These are phyloP conservation scores for Isoetes taiwanensis DNA, from an alignment of 75 land plant species.

Conservation along the genomic window DNA sequence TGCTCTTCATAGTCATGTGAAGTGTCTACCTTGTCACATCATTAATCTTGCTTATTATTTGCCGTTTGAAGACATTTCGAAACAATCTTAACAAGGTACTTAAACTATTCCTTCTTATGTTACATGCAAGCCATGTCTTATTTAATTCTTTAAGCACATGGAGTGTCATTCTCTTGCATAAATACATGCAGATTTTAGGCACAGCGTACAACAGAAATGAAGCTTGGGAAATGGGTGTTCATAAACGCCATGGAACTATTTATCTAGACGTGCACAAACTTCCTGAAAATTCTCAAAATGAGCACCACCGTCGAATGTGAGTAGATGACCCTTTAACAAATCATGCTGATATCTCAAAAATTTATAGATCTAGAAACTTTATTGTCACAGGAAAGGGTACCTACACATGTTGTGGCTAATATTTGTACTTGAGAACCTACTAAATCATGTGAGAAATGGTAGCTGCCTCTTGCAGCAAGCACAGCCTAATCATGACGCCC, in stretches of 20 bases:
- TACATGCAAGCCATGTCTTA: neutral
- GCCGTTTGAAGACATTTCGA: slow-evolving; percentile 48
- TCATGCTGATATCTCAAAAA: too few species aligned
- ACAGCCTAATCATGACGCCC: too few species aligned
- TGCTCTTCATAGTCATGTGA: neutral
- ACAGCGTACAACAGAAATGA: slow-evolving; percentile 81
- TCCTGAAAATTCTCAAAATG: slow-evolving; percentile 68
- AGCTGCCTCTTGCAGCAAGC: too few species aligned
- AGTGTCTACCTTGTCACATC: neutral
- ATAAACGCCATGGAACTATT: slow-evolving; percentile 73
- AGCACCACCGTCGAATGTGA: slow-evolving; percentile 62
- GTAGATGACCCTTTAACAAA: neutral
- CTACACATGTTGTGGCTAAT: too few species aligned
- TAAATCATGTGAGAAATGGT: too few species aligned
- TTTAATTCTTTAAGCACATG: neutral
- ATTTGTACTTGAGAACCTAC: too few species aligned
- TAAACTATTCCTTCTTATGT: too few species aligned
- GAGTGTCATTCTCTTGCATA: too few species aligned
- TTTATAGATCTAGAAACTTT: too few species aligned
- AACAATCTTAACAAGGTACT: slow-evolving; percentile 88
- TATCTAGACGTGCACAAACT: slow-evolving; percentile 93
- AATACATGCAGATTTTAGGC: slow-evolving; percentile 71
- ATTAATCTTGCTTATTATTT: neutral
- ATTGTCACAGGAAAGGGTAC: too few species aligned
- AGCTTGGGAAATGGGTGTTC: slow-evolving; percentile 99